These are phyloP conservation scores for Saccharomycopsis phalli DNA, from an alignment of 1,139 yeast species.

Conservation along the genomic window DNA sequence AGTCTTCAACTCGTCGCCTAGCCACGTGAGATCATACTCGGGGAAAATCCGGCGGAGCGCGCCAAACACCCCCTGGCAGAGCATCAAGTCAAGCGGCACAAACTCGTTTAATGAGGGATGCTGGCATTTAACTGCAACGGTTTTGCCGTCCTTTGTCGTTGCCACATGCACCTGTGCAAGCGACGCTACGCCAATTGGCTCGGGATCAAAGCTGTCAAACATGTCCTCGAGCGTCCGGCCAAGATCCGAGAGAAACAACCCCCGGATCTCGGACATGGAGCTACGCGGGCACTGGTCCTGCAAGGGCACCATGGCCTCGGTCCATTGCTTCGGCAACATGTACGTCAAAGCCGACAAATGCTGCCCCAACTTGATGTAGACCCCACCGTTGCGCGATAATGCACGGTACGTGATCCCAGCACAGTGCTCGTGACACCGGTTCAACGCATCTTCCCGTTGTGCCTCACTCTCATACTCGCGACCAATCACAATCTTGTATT, in stretches of 20 bases:
- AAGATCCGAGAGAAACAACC: constrained; percentile 60
- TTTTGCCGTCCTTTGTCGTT: constrained; percentile 46
- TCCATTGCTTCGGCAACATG: constrained; percentile 88
- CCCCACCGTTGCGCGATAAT: constrained; percentile 79
- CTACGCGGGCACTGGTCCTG: constrained; percentile 89
- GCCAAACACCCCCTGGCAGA: constrained; percentile 70
- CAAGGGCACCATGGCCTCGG: constrained; percentile 84
- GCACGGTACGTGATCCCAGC: constrained; percentile 76
- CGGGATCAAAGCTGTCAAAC: constrained; percentile 57
- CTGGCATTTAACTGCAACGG: constrained; percentile 88
- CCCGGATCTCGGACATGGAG: constrained; percentile 55
- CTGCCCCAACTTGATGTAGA: constrained; percentile 90
- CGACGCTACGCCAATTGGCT: constrained; percentile 92
- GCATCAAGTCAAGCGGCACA: constrained; percentile 79
- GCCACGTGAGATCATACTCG: constrained; percentile 87
- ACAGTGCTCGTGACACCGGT: constrained; percentile 60
- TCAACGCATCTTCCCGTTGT: constrained; percentile 47
- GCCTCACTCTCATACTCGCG: constrained; percentile 34
- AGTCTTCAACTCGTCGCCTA: constrained; percentile 80
- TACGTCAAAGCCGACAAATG: constrained; percentile 90
- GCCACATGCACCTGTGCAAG: constrained; percentile 94
- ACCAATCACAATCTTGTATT: constrained; percentile 52
- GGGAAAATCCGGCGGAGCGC: constrained; percentile 78
- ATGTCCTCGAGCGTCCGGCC: constrained; percentile 54
- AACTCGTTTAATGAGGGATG: constrained; percentile 84